Base-by-base conservation (phyloP, 352 stramenopile species). In the Pythium myriotylum region DNA sequence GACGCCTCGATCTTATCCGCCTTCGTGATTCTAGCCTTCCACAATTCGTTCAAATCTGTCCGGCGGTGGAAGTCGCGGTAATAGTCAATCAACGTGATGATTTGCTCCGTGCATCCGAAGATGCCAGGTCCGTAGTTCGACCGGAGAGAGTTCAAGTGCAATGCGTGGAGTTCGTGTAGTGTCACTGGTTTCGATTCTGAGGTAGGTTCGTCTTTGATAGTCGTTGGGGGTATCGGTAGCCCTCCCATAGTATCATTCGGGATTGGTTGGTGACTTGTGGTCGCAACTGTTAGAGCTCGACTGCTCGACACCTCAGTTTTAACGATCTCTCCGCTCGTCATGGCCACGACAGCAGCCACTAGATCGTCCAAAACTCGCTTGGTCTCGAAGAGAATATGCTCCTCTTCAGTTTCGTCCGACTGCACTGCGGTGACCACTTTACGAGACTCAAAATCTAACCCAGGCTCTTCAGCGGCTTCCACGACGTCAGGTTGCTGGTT, bases 51-150 rank as follows among this genome's bases (percentile, higher is more conserved):
- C 35, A 92, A 43, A 39, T 90, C 72, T 3, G 81, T 92, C 33
- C 86, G 86, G 0, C 86, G 77, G 53, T 85, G 77, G 43, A 93
- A 95, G 20, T 83, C 68, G 26, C 83, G 77, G 50, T 95, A 95
- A 43, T 95, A 95, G 57, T 92, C 84, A 13, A 95, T 74, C 40
- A 95, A 71, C 20, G 78, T 84, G 48, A 95, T 81, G 26, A 88
- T 82, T 54, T 95, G 86, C 51, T 91, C 86, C 0, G 75, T 71
- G 51, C 86, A 95, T 12, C 72, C 76, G 26, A 64, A 67, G 39
- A 89, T 70, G 6, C 84, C 79, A 8, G 41, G 17, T 14, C 79
- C 81, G 55, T 95, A 95, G 26, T 80, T 84, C 4, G 73, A 82
- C 19, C 86, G 82, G 27, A 95, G 56, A 12, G 75, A 59, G 22